Base-by-base conservation (phyloP, 768 basidiomycete genomes). In the Tylopilus felleus region DNA sequence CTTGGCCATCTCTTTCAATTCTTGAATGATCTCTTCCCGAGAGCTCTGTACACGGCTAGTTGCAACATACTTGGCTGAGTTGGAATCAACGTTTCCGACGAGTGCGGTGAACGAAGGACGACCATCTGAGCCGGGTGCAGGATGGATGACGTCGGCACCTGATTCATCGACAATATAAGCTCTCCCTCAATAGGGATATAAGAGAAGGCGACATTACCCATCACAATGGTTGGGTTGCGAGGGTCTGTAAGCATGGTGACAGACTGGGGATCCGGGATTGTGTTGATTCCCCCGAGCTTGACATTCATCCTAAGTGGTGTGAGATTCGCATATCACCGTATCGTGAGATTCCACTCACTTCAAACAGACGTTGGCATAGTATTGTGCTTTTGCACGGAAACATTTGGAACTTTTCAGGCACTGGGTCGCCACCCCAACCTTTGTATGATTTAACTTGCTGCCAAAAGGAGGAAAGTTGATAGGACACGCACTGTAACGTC, bases 81-180 rank as follows among this genome's bases (percentile, higher is more conserved):
- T 81, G 0, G 81, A 81, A 65, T 93, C 91, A 27, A 93, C 83
- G 57, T 85, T 93, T 28, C 80, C 89, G 17, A 93, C 90, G 7
- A 93, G 73, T 7, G 89, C 77, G 0, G 90, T 87, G 66, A 88
- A 92, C 0, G 90, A 93, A 1, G 91, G 91, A 4, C 84, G 80
- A 17, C 84, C 88, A n/a, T 79, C 80, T 0, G 88, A 80, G 9
- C 89, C 89, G 19, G 91, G 89, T 8, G 88, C 80, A 9, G 91
- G 90, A 61, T 93, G 90, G 38, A 90, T 88, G 27, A 89, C 88
- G 66, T 92, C 89, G 17, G 90, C 90, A 57, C 88, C 85, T 88
- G 27, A 43, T 43, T 7, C 28, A 51, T 13, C 14, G 52, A 47
- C 21, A 8, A 40, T 46, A 25, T 59, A n/a, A 63, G 35, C 17